Base-by-base conservation (phyloP, 306 rosid genomes). In the Sindora glabra region DNA sequence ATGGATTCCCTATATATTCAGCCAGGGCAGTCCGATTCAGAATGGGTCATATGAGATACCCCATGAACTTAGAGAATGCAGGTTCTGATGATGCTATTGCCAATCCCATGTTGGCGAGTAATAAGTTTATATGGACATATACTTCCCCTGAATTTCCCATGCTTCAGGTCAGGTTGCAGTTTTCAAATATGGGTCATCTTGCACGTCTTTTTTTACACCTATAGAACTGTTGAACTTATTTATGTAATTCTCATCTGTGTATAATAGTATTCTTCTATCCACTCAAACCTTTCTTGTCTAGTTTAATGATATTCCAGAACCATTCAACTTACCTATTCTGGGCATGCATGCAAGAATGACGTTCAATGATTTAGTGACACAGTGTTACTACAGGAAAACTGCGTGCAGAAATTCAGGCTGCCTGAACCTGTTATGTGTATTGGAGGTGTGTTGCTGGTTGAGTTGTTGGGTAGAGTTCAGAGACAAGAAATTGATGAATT, bases 81-180 rank as follows among this genome's bases (percentile, higher is more conserved):
- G 12, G 37, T 1, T 30, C 16, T 17, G 33, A 71, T 29, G 17
- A 13, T 11, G 1, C 51, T 13, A 19, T 11, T 45, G 38, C 27
- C 11, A 19, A 33, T 42, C 67, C 51, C n/a, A 3, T 17, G 16
- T 25, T 62, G 49, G 70, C 10, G 6, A 70, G 48, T 32, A 44
- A 73, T 5, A 44, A 64, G 10, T 73, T 70, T 50, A 55, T 61
- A 13, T 83, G 89, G 87, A 78, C 81, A 10, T 83, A 80, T 51
- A 70, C 70, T 42, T 86, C 95, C 38, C 95, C 89, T 37, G 81
- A 68, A 71, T 86, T 77, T 72, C 89, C 83, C 59, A 76, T 86
- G 83, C 69, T 59, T 17, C 87, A 75, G 72, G 89, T 86, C 66
- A 50, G 75, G 79, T 52, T 65, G 19, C 52, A 17, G 24, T 25